These are phyloP conservation scores for Phaffia rhodozyma DNA, from an alignment of 1,284 basidiomycete species.

Conservation along the genomic window DNA sequence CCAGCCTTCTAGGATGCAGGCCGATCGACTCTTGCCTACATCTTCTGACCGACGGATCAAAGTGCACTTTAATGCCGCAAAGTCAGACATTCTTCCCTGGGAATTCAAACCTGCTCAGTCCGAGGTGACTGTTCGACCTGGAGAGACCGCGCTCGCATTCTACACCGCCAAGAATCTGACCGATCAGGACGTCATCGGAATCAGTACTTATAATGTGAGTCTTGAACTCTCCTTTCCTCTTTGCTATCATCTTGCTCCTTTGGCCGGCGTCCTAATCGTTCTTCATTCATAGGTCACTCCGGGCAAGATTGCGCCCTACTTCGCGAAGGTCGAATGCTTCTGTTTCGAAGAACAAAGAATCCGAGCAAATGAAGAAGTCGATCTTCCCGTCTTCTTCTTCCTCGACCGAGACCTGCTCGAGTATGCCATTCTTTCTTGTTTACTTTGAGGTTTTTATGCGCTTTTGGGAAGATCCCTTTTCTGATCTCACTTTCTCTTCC, in stretches of 20 bases:
- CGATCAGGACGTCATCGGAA: slow-evolving; percentile 83
- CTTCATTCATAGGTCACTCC: slow-evolving; percentile 25
- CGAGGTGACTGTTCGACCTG: slow-evolving; percentile 80
- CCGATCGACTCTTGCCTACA: slow-evolving; percentile 66
- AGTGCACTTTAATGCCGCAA: slow-evolving; percentile 91
- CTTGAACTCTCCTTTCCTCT: neutral
- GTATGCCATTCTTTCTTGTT: neutral
- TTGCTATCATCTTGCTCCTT: neutral
- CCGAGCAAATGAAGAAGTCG: slow-evolving; percentile 89
- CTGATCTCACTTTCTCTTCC: neutral
- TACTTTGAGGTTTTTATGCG: neutral
- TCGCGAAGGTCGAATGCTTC: slow-evolving; percentile 99
- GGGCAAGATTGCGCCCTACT: slow-evolving; percentile 76
- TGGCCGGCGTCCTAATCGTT: neutral
- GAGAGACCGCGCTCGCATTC: slow-evolving; percentile 93
- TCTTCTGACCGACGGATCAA: slow-evolving; percentile 61
- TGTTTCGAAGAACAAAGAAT: slow-evolving; percentile 98
- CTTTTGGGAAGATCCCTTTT: too few species aligned
- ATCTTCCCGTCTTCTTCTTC: slow-evolving; percentile 97
- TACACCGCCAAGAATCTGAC: slow-evolving; percentile 86
- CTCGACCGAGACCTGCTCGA: slow-evolving; percentile 94
- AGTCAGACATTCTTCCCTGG: slow-evolving; percentile 83
- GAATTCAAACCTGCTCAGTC: slow-evolving; percentile 82
- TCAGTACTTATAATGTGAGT: slow-evolving; percentile 94
- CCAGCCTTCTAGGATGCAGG: slow-evolving; percentile 63